Evolutionary conservation across 495 filamentous ascomycete genomes (phyloP).

Genomic region (Xylaria bambusicola): DNA sequence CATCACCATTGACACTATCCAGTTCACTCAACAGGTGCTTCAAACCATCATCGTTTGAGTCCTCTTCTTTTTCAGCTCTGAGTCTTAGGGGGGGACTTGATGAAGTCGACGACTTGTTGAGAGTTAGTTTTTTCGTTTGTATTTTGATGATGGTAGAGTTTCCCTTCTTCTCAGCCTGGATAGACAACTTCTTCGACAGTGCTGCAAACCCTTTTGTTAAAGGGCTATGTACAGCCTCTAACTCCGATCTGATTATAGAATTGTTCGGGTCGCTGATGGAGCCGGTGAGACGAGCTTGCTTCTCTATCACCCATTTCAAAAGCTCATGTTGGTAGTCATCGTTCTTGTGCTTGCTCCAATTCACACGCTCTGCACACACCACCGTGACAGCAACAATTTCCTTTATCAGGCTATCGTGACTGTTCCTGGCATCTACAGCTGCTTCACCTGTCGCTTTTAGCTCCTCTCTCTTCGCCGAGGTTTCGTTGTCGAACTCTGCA

Average conservation of each 20-base stretch:
- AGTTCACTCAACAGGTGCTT: too few relatives aligned
- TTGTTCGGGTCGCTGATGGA: not conserved
- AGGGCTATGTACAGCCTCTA: not conserved
- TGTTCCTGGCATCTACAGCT: not conserved
- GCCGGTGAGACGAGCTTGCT: not conserved
- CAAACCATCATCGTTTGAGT: too few relatives aligned
- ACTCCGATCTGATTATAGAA: not conserved
- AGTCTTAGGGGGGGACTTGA: too few relatives aligned
- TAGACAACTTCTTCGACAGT: not conserved
- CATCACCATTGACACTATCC: too few relatives aligned
- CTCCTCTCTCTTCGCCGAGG: too few relatives aligned
- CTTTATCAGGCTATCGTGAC: not conserved
- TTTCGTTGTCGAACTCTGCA: too few relatives aligned
- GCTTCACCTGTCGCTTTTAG: not conserved
- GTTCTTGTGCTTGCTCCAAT: slow-evolving; percentile 1
- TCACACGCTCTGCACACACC: not conserved
- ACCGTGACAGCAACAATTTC: not conserved
- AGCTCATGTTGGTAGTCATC: not conserved
- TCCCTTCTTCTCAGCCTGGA: not conserved
- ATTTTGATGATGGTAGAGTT: not conserved
- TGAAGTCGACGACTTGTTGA: too few relatives aligned
- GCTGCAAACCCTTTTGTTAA: not conserved
- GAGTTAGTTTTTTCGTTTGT: too few relatives aligned
- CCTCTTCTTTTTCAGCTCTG: too few relatives aligned
- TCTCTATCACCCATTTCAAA: not conserved